Base-by-base conservation (phyloP, 768 basidiomycete species). In the Lactarius tabidus region DNA sequence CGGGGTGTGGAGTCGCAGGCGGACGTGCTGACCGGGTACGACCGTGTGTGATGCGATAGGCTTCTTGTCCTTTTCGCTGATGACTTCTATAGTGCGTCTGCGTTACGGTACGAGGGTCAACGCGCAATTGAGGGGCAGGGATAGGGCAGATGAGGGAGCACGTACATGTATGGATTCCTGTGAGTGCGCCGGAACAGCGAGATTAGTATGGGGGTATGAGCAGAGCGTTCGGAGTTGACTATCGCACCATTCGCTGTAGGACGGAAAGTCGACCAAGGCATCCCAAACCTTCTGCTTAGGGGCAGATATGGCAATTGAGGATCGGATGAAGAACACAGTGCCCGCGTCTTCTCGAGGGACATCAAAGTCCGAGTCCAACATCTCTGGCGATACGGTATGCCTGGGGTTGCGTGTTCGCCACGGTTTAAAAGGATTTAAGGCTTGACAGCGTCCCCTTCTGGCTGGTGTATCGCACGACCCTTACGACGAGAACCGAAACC, bases 111-210 rank as follows among this genome's bases (percentile, higher is more conserved):
- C n/a, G n/a, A n/a, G n/a, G 57, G 26, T 59, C 28, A 35, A 45
- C 20, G 23, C 15, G 6, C 6, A 1, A 20, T 33, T 3, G 28
- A 9, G 10, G 26, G 23, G 29, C 6, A 20, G 26, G 31, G 2
- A 38, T 6, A 18, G 10, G 5, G 23, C 23, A 12, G 17, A 43
- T 14, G 17, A 43, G 28, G 15, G 12, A 36, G 20, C 12, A 20
- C 53, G 18, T 26, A 65, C 64, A 61, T 57, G 18, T 39, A 65
- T 36, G 65, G 65, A 38, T 62, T 57, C 65, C 60, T 66, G 38
- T 41, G 18, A 14, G 7, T 26, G 3, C 9, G n/a, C 17, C 31
- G 26, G 10, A 18, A 10, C 10, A 20, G 29, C 45, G 23, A 53
- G 36, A 35, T 31, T 18, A 55, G n/a, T 20, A 33, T 20, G 6